These are phyloP conservation scores for Solanum pinnatisectum DNA, from an alignment of 257 asterid species.

Conservation along the genomic window DNA sequence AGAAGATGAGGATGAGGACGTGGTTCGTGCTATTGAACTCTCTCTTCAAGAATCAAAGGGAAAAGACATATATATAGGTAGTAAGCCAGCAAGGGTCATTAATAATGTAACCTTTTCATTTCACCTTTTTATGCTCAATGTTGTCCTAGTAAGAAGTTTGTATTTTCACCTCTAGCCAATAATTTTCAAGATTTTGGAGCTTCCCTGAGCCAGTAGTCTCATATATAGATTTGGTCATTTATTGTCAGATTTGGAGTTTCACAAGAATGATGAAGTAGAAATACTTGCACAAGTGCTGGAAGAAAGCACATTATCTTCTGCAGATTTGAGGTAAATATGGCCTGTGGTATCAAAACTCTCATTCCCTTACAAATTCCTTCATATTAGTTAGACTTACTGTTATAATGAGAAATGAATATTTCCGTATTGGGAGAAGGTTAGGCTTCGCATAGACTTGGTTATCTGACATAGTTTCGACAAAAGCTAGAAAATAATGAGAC, in stretches of 20 bases:
- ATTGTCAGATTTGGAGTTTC: not conserved
- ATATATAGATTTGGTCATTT: not conserved
- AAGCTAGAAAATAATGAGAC: not conserved
- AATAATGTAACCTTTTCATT: not conserved
- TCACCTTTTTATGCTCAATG: not conserved
- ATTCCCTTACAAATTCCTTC: not conserved
- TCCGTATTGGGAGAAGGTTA: not conserved
- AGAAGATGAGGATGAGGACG: not conserved
- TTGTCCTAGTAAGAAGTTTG: not conserved
- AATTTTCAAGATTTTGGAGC: not conserved
- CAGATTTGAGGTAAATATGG: not conserved
- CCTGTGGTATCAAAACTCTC: not conserved
- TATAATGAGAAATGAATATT: not conserved
- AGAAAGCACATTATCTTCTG: not conserved
- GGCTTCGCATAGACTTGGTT: not conserved
- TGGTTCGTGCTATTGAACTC: not conserved
- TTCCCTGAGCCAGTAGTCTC: not conserved
- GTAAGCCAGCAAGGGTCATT: not conserved
- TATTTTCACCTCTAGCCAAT: not conserved
- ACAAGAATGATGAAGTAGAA: not conserved
- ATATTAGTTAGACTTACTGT: not conserved
- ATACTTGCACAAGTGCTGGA: not conserved
- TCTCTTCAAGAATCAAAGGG: not conserved
- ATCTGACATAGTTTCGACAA: not conserved
- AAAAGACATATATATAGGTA: not conserved